Base-by-base conservation (phyloP, 805 yeast genomes). In the Metschnikowia borealis region DNA sequence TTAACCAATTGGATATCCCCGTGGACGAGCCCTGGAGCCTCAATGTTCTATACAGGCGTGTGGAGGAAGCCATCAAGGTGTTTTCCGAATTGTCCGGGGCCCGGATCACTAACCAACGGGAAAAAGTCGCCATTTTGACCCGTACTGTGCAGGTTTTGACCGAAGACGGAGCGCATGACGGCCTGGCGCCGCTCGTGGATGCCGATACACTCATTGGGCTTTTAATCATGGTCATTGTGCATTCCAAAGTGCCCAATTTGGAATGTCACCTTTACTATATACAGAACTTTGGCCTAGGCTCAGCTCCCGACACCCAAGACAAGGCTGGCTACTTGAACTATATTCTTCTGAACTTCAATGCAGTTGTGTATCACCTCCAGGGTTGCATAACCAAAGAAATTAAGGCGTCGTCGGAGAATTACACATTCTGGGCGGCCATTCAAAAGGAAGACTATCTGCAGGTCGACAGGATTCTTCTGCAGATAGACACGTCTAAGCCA, bases 131-230 rank as follows among this genome's bases (percentile, higher is more conserved):
- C 4, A 69, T 80, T 1, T 63, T 90, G 5, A 62, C 78, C 1
- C 68, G 74, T 0, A 80, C 90, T 0, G 70, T 89, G 21, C 68
- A 74, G 37, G 66, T 71, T 0, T 60, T 89, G 21, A 78, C 89
- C 2, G 50, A 47, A 38, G 37, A 34, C 3, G 26, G 52, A 29
- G 32, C 47, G 8, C 37, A 51, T 14, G 39, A 18, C 20, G 23
- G 44, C 37, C 17, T 49, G 31, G 64, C 63, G 4, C 47, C 73
- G 3, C 59, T 75, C 0, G 72, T 88, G 6, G 91, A 85, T 66
- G 98, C 97, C 0, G 98, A 91, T 62, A 81, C 87, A 0, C 68
- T 91, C 20, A 76, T 91, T 3, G 84, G 90, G 1, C 68, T 91
- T 42, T 68, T 91, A 53, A 77, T 89, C 6, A 71, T 89, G 64